Conservation (phyloP, 2,329 filamentous ascomycete genomes). For the Fusarium sp. region DNA sequence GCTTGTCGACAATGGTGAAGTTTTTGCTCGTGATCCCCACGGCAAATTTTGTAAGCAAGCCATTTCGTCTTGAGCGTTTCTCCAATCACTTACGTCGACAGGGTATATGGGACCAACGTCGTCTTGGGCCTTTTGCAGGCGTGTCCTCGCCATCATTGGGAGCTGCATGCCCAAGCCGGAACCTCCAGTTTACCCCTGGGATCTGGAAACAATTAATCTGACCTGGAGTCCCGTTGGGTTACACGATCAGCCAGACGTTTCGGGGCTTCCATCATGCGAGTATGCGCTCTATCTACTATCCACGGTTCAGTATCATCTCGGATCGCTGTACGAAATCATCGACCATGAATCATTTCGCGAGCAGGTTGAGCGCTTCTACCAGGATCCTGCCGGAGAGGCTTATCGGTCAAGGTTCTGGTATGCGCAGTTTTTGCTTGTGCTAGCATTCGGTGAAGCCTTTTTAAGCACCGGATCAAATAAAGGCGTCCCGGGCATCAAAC, state of each 20-base stretch:
- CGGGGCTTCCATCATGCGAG: slow-evolving; percentile 4
- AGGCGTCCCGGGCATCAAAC: neutral
- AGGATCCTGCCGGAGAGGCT: neutral
- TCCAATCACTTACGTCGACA: neutral
- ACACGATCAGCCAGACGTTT: slow-evolving; percentile 6
- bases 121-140: slow-evolving; percentile 19
- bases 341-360: neutral
- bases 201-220: slow-evolving; percentile 2
- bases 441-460: slow-evolving; percentile 4
- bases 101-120: slow-evolving; percentile 23
- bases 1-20: neutral
- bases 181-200: slow-evolving; percentile 11
- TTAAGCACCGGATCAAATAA: neutral
- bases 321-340: slow-evolving; percentile 6
- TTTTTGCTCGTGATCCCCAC: neutral
- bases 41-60: neutral
- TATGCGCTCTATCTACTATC: slow-evolving; percentile 8
- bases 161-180: slow-evolving; percentile 8
- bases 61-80: neutral
- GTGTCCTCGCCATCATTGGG: slow-evolving; percentile 14
- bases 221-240: slow-evolving; percentile 1
- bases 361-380: slow-evolving; percentile 9
- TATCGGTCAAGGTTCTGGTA: slow-evolving; percentile 4
- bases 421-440: neutral
- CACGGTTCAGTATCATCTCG: slow-evolving; percentile 14